phyloP scores from a whole-genome alignment of 2,329 filamentous ascomycete genomes.

The Fusarium odoratissimum region DNA sequence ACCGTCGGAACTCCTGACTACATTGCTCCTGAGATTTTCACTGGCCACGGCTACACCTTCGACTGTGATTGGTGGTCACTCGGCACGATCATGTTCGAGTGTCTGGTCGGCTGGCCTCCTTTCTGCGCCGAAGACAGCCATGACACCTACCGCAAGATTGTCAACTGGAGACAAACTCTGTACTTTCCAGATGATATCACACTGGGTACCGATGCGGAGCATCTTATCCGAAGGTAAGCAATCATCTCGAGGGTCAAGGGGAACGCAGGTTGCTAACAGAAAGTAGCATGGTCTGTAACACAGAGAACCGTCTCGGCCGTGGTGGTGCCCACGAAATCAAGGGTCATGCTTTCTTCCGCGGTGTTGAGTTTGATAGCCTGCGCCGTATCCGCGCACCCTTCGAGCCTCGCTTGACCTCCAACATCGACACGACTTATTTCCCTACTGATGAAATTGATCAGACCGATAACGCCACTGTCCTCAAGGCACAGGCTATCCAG shows the following conservation, averaged over 20 bases:
- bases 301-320: slow-evolving; percentile 89
- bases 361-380: slow-evolving; percentile 93
- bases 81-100: slow-evolving; percentile 99
- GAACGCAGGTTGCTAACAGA: slow-evolving; percentile 16
- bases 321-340: slow-evolving; percentile 93
- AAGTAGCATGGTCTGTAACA: slow-evolving; percentile 87
- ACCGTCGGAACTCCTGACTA: slow-evolving; percentile 98
- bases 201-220: slow-evolving; percentile 87
- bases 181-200: slow-evolving; percentile 98
- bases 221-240: slow-evolving; percentile 86
- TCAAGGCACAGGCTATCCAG: slow-evolving; percentile 84
- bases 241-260: background rate
- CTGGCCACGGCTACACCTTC: slow-evolving; percentile 93
- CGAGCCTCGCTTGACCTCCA: slow-evolving; percentile 91
- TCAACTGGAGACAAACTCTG: slow-evolving; percentile 95
- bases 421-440: slow-evolving; percentile 98
- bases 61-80: slow-evolving; percentile 99
- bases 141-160: slow-evolving; percentile 98
- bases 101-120: slow-evolving; percentile 96
- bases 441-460: slow-evolving; percentile 98
- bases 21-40: slow-evolving; percentile 98
- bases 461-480: slow-evolving; percentile 88
- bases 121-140: slow-evolving; percentile 98
- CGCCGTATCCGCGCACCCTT: slow-evolving; percentile 95
- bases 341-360: slow-evolving; percentile 93